Evolutionary conservation across 345 rosid species (phyloP), one percentile per base, ranked within the genome.

Genomic region (Salix suchowensis): DNA sequence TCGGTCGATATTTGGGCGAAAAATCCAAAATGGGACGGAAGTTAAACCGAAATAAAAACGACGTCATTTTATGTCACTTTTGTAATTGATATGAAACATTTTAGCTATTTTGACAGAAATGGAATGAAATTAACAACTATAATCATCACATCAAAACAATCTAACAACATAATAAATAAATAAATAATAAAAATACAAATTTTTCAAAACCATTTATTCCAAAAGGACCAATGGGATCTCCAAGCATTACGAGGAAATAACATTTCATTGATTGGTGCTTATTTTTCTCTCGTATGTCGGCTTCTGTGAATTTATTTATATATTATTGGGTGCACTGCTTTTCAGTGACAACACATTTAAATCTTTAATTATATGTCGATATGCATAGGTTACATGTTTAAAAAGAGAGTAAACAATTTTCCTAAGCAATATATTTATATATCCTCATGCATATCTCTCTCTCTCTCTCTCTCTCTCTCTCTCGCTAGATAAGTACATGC

Each of bases 71-170:
- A 0, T 32, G 5, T 32, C 0, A 0, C 0, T 32, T 32, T 32
- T 32, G 4, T 32, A 32, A 32, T 32, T 32, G 34, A 0, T 32
- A 32, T 4, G 34, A 32, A 32, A 32, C 0, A 32, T 32, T 32
- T 32, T 0, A 0, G 0, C 34, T 0, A 4, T 32, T 32, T 32
- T 4, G 5, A 0, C 34, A 0, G 0, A 32, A 32, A 32, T 32
- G 0, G 4, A 32, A 32, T 32, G 34, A 32, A 32, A 32, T 32
- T 0, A 0, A 32, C 34, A 32, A 4, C 34, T 32, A 32, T 32
- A 4, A 32, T 32, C 34, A 32, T 32, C 34, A 32, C 5, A 4
- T 32, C 34, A 32, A 32, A 32, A 32, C 0, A 32, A 34, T 34
- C 36, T 34, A 5, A 34, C 6, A 34, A 34, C 36, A 34, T 34